A percentile compares a stretch with the other conserved stretches of the same genome.
Conservation (phyloP, 148 eudicot species). For the Simmondsia chinensis region DNA sequence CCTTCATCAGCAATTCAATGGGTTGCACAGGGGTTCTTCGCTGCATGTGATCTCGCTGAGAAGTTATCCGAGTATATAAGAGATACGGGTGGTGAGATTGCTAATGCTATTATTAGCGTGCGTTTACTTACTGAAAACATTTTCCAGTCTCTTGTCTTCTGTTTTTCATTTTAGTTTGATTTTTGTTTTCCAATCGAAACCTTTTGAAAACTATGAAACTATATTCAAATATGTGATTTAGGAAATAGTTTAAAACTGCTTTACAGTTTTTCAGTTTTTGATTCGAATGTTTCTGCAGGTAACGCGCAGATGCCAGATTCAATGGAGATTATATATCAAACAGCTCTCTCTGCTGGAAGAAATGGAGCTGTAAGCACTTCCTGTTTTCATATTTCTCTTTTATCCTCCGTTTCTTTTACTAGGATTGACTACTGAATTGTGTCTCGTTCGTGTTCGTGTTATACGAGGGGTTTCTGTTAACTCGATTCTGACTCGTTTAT, state of each 20-base stretch:
- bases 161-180: not conserved
- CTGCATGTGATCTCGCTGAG: slow-evolving; percentile 33
- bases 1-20: slow-evolving; percentile 21
- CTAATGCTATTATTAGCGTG: not conserved
- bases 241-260: not conserved
- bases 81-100: slow-evolving; percentile 25
- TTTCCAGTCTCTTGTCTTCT: not conserved
- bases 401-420: not conserved
- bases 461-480: no score
- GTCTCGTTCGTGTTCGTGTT: no score
- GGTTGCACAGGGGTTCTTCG: slow-evolving; percentile 38
- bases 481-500: no score
- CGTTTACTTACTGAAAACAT: not conserved
- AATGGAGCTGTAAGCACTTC: slow-evolving; percentile 33
- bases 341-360: slow-evolving; percentile 33
- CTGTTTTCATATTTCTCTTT: not conserved
- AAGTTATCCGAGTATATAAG: slow-evolving; percentile 21
- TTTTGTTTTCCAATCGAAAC: not conserved
- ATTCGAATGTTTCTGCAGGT: slow-evolving; percentile 6
- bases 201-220: no score
- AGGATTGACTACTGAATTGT: no score
- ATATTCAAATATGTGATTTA: not conserved
- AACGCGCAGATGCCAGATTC: slow-evolving; percentile 38
- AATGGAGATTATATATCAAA: slow-evolving; percentile 30
- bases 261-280: no score